Evolutionary conservation across 306 rosid genomes (phyloP), one percentile per base, ranked within the genome.

Genomic region (Vigna reflexopilosa): DNA sequence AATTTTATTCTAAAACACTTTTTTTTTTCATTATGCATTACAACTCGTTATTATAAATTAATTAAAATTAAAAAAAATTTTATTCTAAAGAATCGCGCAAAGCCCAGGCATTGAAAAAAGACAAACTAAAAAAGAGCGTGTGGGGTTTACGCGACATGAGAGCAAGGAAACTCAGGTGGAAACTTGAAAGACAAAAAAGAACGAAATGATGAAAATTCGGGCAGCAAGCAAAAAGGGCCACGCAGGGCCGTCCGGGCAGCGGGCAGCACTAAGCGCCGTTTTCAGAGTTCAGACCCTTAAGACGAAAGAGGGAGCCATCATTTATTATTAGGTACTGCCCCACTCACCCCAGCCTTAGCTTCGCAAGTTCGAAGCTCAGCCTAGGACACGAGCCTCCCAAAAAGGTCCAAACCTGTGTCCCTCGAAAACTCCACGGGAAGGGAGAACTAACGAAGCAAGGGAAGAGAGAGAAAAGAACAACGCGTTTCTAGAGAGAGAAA

Each of bases 381-480:
- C 10, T 84, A 57, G 34, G 14, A 73, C 12, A 71, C 82, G 81
- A 82, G 64, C 88, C 87, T 90, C 85, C 40, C 80, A 75, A 72
- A 82, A 85, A 34, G 81, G 28, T 84, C 88, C 89, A 80, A 80
- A 28, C 58, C 73, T 69, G 85, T 87, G 67, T 81, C 59, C 59
- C 44, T 85, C 80, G 84, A 86, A 83, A 89, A 79, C 45, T 77
- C 88, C 61, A 55, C 61, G 28, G 58, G 76, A 83, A 88, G 78
- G 79, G 44, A 75, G 80, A 83, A 50, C 45, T 8, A 80, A 56
- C 36, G 15, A 57, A 61, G 80, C 88, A 70, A 91, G 80, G 78
- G 45, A 73, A 57, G 82, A 83, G 85, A 86, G 81, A 73, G 80
- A 76, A 30, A 80, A 81, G 7, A 77, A 15, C 22, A 51, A 48